Conservation (phyloP, 306 rosid species). For the Crotalaria pallida region DNA sequence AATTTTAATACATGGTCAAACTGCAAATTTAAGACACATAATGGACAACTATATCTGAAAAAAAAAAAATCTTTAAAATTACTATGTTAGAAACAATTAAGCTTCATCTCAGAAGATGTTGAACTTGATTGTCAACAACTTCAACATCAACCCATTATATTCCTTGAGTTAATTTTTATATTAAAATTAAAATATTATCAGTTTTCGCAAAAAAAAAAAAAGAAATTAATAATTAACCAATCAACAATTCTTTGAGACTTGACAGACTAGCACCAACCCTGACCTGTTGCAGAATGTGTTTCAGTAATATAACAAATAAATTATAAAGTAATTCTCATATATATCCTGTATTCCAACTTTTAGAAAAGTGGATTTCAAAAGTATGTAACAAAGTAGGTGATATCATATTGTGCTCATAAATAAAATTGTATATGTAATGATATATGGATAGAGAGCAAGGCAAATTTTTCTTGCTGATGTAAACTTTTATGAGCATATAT, state of each 20-base stretch:
- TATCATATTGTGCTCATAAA: background rate
- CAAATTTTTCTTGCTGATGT: background rate
- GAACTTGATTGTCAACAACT: background rate
- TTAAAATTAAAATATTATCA: slow-evolving; percentile 9
- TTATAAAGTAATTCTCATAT: slow-evolving; percentile 3
- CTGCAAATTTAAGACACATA: slow-evolving; percentile 1
- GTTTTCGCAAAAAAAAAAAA: background rate
- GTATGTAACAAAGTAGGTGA: background rate
- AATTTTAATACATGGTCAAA: slow-evolving; percentile 3
- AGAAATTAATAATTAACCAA: background rate
- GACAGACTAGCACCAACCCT: slow-evolving; percentile 5
- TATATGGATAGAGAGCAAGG: background rate
- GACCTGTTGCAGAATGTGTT: background rate
- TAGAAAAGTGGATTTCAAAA: background rate
- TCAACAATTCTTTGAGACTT: slow-evolving; percentile 14
- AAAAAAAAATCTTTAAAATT: background rate
- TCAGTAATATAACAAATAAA: background rate
- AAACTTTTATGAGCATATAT: background rate
- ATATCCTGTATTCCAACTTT: background rate
- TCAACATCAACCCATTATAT: background rate
- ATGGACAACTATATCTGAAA: background rate
- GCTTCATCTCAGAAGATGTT: background rate
- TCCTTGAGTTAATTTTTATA: background rate
- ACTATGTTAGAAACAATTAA: background rate
- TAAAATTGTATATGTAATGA: background rate